Evolutionary conservation across 140 eudicot genomes (phyloP), one percentile per base, ranked within the genome.

Genomic region (Ambrosia hybrid): DNA sequence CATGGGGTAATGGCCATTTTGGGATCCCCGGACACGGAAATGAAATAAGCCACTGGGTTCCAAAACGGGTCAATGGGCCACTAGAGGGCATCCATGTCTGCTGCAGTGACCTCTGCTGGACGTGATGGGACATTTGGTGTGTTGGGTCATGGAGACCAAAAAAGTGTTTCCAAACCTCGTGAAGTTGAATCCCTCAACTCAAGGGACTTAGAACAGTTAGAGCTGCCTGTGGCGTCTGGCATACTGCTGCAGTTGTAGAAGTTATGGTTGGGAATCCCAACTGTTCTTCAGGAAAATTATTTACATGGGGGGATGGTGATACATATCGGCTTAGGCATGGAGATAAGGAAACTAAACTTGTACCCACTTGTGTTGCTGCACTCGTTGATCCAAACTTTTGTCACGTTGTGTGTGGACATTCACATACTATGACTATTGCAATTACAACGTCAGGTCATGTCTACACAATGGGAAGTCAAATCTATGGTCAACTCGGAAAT

Each of bases 271-370:
- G 96, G 59, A 90, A 87, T 81, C 83, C 96, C 36, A 92, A 87
- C 73, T 87, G 89, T 70, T 92, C 97, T 73, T 90, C 96, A 0
- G 99, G 97, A 2, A 94, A 90, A 62, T 76, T 94, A 34, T 94
- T 90, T 70, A 90, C 99, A 48, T 94, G 99, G 99, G 99, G 99
- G 16, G 99, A 94, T 75, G 99, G 99, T 33, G 99, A 94, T 76
- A 94, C 88, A 78, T 85, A 90, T 73, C 83, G 96, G 74, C 92
- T 94, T 6, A 97, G 99, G 10, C 99, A 94, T 57, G 97, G 99
- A 51, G 92, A 94, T 70, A 90, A 83, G 85, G 99, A 94, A 80
- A 77, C 92, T n/a, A 94, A 84, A 82, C 89, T 94, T 49, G 97
- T 94, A 34, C 99, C 99, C 11, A 94, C 99, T 39, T 90, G 97